A percentile compares a stretch with the other conserved stretches of the same genome.
phyloP scores from a whole-genome alignment of 2,329 filamentous ascomycete genomes.

The Aspergillus ruber region DNA sequence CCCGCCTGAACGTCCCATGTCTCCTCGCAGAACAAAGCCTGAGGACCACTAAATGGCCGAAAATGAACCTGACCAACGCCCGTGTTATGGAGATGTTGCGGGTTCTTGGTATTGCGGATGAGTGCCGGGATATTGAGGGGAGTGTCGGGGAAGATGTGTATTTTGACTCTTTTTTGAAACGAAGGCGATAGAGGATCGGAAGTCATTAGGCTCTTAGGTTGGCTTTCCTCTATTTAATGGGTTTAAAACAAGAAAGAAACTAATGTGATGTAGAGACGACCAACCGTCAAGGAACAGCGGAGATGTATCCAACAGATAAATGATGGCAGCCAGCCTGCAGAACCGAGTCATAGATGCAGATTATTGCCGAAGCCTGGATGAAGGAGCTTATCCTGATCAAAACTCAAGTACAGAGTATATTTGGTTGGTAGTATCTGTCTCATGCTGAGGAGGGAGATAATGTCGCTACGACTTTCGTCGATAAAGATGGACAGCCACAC shows the following conservation, averaged over 20 bases:
- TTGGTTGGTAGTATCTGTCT: constrained; percentile 2
- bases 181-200: background rate
- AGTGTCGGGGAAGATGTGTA: background rate
- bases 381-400: constrained; percentile 15
- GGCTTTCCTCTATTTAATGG: background rate
- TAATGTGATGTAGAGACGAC: background rate
- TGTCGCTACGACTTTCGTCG: constrained; percentile 7
- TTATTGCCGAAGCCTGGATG: constrained; percentile 31
- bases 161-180: background rate
- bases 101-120: constrained; percentile 22
- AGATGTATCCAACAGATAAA: constrained; percentile 19
- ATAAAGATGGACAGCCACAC: constrained; percentile 12
- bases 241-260: background rate
- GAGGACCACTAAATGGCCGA: constrained; percentile 31
- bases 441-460: background rate
- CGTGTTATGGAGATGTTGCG: constrained; percentile 32
- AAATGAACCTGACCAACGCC: constrained; percentile 34
- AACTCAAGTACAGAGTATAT: constrained; percentile 18
- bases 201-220: background rate
- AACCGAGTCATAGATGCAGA: constrained; percentile 28
- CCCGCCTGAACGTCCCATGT: constrained; percentile 12
- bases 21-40: constrained; percentile 21
- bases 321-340: constrained; percentile 25
- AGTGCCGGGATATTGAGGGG: background rate
- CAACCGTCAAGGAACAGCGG: constrained; percentile 9